These are phyloP conservation scores for Cocos nucifera DNA, from an alignment of 176 grass and related monocot genomes.

Conservation along the genomic window DNA sequence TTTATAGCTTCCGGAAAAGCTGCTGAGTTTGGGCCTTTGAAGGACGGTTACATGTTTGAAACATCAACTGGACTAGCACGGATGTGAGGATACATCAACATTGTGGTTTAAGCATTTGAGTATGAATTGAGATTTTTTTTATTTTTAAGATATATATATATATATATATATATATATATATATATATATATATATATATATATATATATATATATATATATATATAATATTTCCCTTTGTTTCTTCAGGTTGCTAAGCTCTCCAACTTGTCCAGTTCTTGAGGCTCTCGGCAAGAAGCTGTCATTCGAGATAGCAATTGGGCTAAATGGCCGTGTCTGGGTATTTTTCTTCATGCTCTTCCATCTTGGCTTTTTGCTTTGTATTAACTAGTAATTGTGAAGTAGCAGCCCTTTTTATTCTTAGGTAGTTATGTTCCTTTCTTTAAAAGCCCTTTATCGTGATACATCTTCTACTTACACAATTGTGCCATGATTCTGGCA, in stretches of 20 bases:
- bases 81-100: slow-evolving; percentile 39
- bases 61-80: slow-evolving; percentile 87
- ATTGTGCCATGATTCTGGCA: too few species aligned
- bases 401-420: too few species aligned
- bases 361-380: background rate
- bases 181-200: background rate
- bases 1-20: slow-evolving; percentile 66
- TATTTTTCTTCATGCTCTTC: slow-evolving; percentile 20
- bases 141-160: background rate
- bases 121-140: too few species aligned
- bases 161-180: background rate
- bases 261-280: slow-evolving; percentile 79
- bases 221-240: slow-evolving; percentile 8
- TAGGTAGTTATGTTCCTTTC: too few species aligned
- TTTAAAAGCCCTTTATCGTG: too few species aligned
- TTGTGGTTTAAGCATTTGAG: too few species aligned
- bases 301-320: slow-evolving; percentile 86
- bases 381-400: background rate
- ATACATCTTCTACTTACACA: too few species aligned
- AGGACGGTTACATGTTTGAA: slow-evolving; percentile 84
- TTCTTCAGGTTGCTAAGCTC: slow-evolving; percentile 65
- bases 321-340: slow-evolving; percentile 88
- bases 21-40: slow-evolving; percentile 68
- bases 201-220: background rate
- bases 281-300: slow-evolving; percentile 63